Conservation (phyloP, 768 basidiomycete genomes). For the Clitopilus passeckerianus region DNA sequence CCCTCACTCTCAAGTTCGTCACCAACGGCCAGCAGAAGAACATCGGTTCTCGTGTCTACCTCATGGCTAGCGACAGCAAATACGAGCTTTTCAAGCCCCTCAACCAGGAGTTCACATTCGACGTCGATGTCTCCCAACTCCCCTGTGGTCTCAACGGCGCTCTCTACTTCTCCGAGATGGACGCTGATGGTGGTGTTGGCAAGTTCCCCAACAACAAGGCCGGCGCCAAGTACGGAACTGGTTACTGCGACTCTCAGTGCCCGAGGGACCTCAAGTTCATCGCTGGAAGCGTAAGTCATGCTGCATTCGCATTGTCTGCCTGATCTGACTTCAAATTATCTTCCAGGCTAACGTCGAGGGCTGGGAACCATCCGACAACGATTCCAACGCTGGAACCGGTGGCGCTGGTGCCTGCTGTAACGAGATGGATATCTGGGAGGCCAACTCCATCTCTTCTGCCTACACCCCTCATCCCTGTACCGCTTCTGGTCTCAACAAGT, state of each 20-base stretch:
- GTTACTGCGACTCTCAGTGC: conserved; percentile 43
- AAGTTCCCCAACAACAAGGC: conserved; percentile 48
- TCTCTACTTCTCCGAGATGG: conserved; percentile 55
- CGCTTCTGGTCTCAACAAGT: conserved; percentile 31
- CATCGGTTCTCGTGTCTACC: conserved; percentile 43
- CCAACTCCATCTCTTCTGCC: conserved; percentile 46
- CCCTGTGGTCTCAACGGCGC: conserved; percentile 59
- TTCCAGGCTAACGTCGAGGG: conserved; percentile 40
- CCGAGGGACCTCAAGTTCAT: conserved; percentile 59
- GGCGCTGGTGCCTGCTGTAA: conserved; percentile 45
- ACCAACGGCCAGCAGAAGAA: conserved; percentile 32
- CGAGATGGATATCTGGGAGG: conserved; percentile 62
- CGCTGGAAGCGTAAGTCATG: conserved; percentile 36
- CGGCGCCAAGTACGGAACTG: conserved; percentile 39
- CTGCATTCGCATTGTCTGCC: too few species aligned
- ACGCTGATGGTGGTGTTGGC: conserved; percentile 45
- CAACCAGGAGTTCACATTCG: conserved; percentile 59
- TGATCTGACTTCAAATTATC: too few species aligned
- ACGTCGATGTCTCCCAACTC: conserved; percentile 54
- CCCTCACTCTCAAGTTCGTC: conserved; percentile 45
- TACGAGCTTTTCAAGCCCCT: conserved; percentile 42
- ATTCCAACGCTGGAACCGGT: conserved; percentile 43
- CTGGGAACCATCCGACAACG: conserved; percentile 31
- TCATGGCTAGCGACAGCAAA: conserved; percentile 37
- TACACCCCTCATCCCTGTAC: conserved; percentile 50